phyloP scores from a whole-genome alignment of 1,284 basidiomycete species.

The Pseudozyma sp. region DNA sequence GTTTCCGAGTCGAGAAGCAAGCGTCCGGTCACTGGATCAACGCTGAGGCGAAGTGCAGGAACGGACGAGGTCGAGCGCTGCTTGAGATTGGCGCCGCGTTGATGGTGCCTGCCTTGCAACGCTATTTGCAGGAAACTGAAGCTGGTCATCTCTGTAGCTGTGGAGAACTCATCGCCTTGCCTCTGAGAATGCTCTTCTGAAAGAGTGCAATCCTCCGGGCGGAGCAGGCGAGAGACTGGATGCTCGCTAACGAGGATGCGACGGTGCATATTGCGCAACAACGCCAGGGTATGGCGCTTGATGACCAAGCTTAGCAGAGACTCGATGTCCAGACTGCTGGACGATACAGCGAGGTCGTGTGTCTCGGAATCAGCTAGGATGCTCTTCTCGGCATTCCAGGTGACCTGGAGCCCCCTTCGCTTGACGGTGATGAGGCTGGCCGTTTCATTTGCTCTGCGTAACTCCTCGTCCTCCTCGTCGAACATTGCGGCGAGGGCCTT shows the following conservation, averaged over 20 bases:
- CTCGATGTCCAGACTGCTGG: constrained; percentile 39
- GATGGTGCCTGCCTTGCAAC: constrained; percentile 16
- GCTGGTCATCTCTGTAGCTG: constrained; percentile 25
- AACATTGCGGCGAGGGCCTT: constrained; percentile 31
- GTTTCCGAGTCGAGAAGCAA: constrained; percentile 38
- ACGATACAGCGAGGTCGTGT: constrained; percentile 17
- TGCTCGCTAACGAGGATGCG: constrained; percentile 46
- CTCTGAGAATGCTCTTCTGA: constrained; percentile 29
- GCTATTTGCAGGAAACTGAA: constrained; percentile 37
- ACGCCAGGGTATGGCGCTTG: constrained; percentile 30
- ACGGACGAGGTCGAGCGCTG: constrained; percentile 11
- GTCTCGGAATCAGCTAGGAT: constrained; percentile 29
- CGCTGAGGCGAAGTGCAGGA: constrained; percentile 39
- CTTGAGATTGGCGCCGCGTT: background rate
- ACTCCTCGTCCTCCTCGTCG: constrained; percentile 10
- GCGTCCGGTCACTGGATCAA: constrained; percentile 48
- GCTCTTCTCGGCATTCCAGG: constrained; percentile 33
- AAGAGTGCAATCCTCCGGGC: constrained; percentile 37
- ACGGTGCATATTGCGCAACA: constrained; percentile 40
- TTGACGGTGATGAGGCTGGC: constrained; percentile 12
- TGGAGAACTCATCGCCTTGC: constrained; percentile 32
- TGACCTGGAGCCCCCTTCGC: constrained; percentile 31
- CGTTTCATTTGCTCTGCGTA: background rate
- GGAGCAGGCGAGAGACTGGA: constrained; percentile 34
- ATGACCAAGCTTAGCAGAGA: constrained; percentile 27